Conservation (phyloP, 305 asterid genomes). For the Solanum hybrid region DNA sequence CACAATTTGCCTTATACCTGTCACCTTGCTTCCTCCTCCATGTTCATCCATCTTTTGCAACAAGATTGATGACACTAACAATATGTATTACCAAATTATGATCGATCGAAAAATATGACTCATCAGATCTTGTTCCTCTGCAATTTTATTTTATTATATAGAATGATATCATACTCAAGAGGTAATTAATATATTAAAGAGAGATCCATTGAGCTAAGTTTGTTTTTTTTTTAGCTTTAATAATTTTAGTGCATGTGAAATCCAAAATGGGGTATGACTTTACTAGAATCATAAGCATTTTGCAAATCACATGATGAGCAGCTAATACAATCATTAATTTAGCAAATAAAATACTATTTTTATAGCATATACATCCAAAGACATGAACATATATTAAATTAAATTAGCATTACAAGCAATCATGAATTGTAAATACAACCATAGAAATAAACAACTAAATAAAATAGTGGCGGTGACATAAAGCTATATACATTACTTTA, state of each 20-base stretch:
- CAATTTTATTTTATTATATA: neutral
- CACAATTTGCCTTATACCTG: constrained; percentile 60
- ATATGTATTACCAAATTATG: neutral
- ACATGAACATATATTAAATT: neutral
- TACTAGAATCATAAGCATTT: neutral
- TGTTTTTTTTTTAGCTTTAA: neutral
- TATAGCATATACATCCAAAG: neutral
- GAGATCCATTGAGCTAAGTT: constrained; percentile 1
- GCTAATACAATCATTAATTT: neutral
- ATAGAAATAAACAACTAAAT: neutral
- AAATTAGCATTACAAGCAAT: neutral
- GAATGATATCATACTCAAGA: neutral
- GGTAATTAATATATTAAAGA: neutral
- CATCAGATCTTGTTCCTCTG: neutral
- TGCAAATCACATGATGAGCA: neutral
- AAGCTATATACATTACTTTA: neutral
- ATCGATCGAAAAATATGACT: neutral
- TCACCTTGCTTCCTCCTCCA: constrained; percentile 32
- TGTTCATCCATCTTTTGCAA: constrained; percentile 28
- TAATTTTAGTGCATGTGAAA: constrained; percentile 4
- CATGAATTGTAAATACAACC: neutral
- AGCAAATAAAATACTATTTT: neutral
- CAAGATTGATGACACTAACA: neutral
- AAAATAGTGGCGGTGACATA: neutral
- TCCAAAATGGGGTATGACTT: neutral